These are phyloP conservation scores for Circinella minor DNA, from an alignment of 371 early-diverging fungal genomes.

Conservation along the genomic window DNA sequence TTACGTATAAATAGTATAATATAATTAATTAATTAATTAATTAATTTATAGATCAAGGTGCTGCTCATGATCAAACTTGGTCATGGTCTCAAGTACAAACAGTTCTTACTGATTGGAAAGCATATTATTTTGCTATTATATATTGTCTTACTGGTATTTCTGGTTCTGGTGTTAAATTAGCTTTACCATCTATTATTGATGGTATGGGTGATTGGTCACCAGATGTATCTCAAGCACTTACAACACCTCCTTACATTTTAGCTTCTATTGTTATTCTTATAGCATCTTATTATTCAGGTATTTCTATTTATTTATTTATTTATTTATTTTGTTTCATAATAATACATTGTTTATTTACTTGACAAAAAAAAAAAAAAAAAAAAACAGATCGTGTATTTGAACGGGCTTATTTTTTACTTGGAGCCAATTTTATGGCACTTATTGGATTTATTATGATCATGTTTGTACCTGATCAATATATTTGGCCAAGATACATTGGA, in stretches of 20 bases:
- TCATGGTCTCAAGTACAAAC: not conserved
- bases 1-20: no score
- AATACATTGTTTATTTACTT: slow-evolving; percentile 32
- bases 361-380: not conserved
- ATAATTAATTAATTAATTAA: no score
- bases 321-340: slow-evolving; percentile 23
- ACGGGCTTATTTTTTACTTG: slow-evolving; percentile 35
- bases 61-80: slow-evolving; percentile 39
- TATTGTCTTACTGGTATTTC: slow-evolving; percentile 2
- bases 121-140: slow-evolving; percentile 20
- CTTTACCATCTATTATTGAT: slow-evolving; percentile 7
- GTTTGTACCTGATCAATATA: slow-evolving; percentile 21
- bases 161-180: slow-evolving; percentile 3
- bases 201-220: slow-evolving; percentile 9
- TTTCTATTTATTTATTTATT: not conserved
- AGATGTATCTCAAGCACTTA: slow-evolving; percentile 8
- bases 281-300: slow-evolving; percentile 6
- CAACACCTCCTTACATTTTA: slow-evolving; percentile 2
- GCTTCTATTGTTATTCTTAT: not conserved
- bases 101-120: slow-evolving; percentile 7
- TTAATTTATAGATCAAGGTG: slow-evolving; percentile 36
- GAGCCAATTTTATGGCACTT: slow-evolving; percentile 15
- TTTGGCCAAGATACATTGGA: slow-evolving; percentile 23
- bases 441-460: slow-evolving; percentile 22
- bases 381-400: slow-evolving; percentile 27